Conservation (phyloP, 2,329 filamentous ascomycete genomes). For the Claviceps pazoutovae region DNA sequence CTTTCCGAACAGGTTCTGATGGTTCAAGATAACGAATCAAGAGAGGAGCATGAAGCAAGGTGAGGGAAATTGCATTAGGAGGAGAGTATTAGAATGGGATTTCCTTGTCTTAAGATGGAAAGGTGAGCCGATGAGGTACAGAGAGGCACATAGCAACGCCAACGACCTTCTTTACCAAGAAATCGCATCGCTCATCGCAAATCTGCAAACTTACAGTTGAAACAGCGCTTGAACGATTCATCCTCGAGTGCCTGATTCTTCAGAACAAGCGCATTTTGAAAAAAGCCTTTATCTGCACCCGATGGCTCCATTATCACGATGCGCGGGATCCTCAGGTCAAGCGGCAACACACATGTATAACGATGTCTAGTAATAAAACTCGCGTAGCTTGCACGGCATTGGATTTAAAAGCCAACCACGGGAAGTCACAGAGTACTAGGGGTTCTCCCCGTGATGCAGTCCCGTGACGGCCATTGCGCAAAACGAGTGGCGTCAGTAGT, state of each 20-base stretch:
- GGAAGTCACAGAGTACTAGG: not conserved
- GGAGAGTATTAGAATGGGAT: too few species aligned
- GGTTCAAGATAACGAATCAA: too few species aligned
- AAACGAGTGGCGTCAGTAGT: not conserved
- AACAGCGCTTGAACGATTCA: slow-evolving; percentile 34
- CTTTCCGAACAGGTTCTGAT: not conserved
- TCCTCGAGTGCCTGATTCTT: slow-evolving; percentile 45
- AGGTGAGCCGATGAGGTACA: not conserved
- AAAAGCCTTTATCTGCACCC: slow-evolving; percentile 39
- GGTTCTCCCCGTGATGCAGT: not conserved
- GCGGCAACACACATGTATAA: not conserved
- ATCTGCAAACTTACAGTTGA: slow-evolving; percentile 27
- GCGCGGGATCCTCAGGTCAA: not conserved
- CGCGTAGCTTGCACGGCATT: too few species aligned
- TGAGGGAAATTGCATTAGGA: not conserved
- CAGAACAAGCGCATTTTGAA: slow-evolving; percentile 36
- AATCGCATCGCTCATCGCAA: not conserved
- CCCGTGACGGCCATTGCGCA: not conserved
- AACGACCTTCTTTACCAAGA: not conserved
- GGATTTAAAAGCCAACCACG: too few species aligned
- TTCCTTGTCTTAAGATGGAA: not conserved
- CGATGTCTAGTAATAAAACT: too few species aligned
- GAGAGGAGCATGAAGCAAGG: not conserved
- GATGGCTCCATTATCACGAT: slow-evolving; percentile 26
- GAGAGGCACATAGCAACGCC: not conserved